Conservation (phyloP, 129 eudicot species). For the Arctium lappa region DNA sequence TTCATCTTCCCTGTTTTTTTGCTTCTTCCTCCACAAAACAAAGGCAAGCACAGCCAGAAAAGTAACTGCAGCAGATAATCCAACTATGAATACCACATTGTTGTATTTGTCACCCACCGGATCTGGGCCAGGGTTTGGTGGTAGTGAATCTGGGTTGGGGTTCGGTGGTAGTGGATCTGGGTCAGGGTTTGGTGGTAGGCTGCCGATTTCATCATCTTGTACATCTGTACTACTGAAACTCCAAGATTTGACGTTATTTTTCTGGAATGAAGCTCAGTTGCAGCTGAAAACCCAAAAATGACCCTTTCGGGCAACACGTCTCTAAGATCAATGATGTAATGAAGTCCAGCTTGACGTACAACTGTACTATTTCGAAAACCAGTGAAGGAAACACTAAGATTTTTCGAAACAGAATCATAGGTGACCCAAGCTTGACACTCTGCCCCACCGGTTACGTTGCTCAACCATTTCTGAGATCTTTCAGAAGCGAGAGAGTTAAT, state of each 20-base stretch:
- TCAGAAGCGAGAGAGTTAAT: slow-evolving; percentile 30
- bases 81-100: slow-evolving; percentile 19
- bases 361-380: slow-evolving; percentile 2
- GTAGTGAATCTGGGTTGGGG: no score
- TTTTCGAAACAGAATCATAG: slow-evolving; percentile 25
- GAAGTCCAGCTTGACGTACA: slow-evolving; percentile 4
- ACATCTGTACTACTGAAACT: slow-evolving; percentile 18
- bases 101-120: not conserved
- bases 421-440: slow-evolving; percentile 30
- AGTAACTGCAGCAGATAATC: not conserved
- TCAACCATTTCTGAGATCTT: slow-evolving; percentile 10
- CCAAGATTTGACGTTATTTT: slow-evolving; percentile 30
- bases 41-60: not conserved
- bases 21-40: slow-evolving; percentile 6
- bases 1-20: not conserved
- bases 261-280: slow-evolving; percentile 4
- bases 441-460: slow-evolving; percentile 12
- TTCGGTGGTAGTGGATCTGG: no score
- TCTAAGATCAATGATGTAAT: slow-evolving; percentile 29
- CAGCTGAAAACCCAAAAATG: slow-evolving; percentile 30
- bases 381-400: slow-evolving; percentile 23
- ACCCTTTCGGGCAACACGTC: slow-evolving; percentile 23
- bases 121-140: no score
- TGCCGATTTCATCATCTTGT: not conserved
- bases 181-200: no score